phyloP scores from a whole-genome alignment of 148 eudicot genomes.

The Fagopyrum tataricum region DNA sequence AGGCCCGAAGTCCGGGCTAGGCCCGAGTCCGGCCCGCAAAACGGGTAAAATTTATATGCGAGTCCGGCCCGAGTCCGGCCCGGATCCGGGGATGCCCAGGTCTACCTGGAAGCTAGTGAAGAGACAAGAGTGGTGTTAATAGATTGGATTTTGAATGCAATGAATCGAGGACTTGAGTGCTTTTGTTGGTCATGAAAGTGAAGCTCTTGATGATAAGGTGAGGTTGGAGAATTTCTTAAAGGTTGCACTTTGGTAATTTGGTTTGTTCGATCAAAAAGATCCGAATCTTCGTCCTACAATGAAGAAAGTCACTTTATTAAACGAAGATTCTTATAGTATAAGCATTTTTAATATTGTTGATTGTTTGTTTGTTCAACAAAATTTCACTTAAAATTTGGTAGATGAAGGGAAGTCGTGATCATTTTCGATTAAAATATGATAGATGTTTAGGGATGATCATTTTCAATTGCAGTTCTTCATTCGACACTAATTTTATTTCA shows the following conservation, averaged over 20 bases:
- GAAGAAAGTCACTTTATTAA: slow-evolving; percentile 39
- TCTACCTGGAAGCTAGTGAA: background rate
- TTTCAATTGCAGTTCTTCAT: no score
- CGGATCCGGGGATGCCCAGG: no score
- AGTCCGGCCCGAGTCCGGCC: no score
- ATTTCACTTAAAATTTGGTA: no score
- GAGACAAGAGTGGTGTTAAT: slow-evolving; percentile 28
- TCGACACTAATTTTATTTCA: no score
- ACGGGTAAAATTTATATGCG: no score
- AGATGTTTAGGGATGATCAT: no score
- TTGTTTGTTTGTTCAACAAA: background rate
- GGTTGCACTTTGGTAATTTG: slow-evolving; percentile 70
- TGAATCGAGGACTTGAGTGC: slow-evolving; percentile 45
- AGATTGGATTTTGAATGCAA: slow-evolving; percentile 55
- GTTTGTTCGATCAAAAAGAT: slow-evolving; percentile 85
- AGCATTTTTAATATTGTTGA: background rate
- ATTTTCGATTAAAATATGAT: no score
- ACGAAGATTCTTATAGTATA: background rate
- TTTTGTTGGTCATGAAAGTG: slow-evolving; percentile 32
- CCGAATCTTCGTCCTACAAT: slow-evolving; percentile 63
- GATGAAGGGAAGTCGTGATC: no score
- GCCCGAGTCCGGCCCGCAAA: no score
- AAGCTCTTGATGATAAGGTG: slow-evolving; percentile 20
- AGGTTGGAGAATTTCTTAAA: slow-evolving; percentile 40
- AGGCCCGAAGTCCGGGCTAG: no score